Conservation (phyloP, 495 filamentous ascomycete species). For the Daldinia bambusicola region DNA sequence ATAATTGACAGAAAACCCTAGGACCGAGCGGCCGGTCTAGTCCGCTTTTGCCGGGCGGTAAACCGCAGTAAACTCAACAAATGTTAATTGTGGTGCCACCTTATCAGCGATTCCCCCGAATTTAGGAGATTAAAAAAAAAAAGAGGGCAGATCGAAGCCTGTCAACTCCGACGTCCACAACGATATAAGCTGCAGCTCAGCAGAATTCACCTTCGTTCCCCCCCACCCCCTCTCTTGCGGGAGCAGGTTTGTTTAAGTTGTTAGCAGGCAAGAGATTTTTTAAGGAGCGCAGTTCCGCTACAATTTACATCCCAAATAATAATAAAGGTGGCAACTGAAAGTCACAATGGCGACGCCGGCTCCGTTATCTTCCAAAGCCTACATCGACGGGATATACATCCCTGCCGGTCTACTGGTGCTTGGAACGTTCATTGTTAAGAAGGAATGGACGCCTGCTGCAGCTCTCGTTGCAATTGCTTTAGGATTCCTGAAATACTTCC, state of each 20-base stretch:
- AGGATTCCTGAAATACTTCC: constrained; percentile 71
- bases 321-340: constrained; percentile 11
- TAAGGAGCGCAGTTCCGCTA: constrained; percentile 13
- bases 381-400: constrained; percentile 81
- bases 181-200: constrained; percentile 10
- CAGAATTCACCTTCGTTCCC: not conserved
- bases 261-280: constrained; percentile 14
- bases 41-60: constrained; percentile 14
- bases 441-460: constrained; percentile 79
- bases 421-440: constrained; percentile 79
- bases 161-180: constrained; percentile 11
- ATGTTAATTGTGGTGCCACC: constrained; percentile 23
- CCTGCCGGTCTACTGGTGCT: constrained; percentile 83
- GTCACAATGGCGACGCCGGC: constrained; percentile 25
- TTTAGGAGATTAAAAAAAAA: constrained; percentile 31
- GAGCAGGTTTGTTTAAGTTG: constrained; percentile 25
- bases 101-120: constrained; percentile 27
- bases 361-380: constrained; percentile 50
- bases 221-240: not conserved
- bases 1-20: constrained; percentile 12
- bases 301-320: constrained; percentile 20
- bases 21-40: constrained; percentile 25
- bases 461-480: constrained; percentile 69
- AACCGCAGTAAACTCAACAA: constrained; percentile 1
- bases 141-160: not conserved